A percentile compares a stretch with the other conserved stretches of the same genome.
Evolutionary conservation across 148 eudicot genomes (phyloP).

Genomic region (Drosera capensis): DNA sequence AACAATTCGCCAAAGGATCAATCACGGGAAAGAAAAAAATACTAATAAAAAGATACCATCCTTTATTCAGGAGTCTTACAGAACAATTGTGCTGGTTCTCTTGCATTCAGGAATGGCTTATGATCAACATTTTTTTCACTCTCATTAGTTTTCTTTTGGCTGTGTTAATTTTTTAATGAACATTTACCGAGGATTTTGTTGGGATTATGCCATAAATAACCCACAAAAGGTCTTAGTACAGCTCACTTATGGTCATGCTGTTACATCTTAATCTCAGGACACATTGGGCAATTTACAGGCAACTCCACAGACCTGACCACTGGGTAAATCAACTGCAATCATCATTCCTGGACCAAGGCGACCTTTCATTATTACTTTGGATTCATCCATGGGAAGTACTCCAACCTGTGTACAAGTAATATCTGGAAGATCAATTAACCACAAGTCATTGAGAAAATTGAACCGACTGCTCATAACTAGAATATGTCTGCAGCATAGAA

Average conservation of each 20-base stretch:
- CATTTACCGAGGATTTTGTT: too few relatives aligned
- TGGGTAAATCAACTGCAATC: slow-evolving; percentile 76
- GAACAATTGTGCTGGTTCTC: too few relatives aligned
- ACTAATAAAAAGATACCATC: too few relatives aligned
- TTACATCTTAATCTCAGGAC: too few relatives aligned
- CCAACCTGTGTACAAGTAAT: slow-evolving; percentile 60
- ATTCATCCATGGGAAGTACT: slow-evolving; percentile 91
- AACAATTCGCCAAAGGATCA: neutral
- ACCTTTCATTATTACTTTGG: slow-evolving; percentile 90
- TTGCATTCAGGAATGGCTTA: too few relatives aligned
- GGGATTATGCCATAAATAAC: too few relatives aligned
- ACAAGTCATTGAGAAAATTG: neutral
- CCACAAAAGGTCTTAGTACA: neutral
- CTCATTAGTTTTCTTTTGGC: too few relatives aligned
- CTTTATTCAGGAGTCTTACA: too few relatives aligned
- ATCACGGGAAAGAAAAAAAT: neutral
- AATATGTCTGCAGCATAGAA: neutral
- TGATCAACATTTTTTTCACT: too few relatives aligned
- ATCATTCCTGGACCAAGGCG: slow-evolving; percentile 99
- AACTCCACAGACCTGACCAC: slow-evolving; percentile 70
- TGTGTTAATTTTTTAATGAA: too few relatives aligned
- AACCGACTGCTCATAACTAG: neutral
- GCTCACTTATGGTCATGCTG: too few relatives aligned
- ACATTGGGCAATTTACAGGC: neutral
- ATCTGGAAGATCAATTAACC: slow-evolving; percentile 18